Percentiles rank a stretch among this genome's conserved stretches.
phyloP scores from a whole-genome alignment of 192 early-diverging fungal species.

The Powellomyces hirtus region DNA sequence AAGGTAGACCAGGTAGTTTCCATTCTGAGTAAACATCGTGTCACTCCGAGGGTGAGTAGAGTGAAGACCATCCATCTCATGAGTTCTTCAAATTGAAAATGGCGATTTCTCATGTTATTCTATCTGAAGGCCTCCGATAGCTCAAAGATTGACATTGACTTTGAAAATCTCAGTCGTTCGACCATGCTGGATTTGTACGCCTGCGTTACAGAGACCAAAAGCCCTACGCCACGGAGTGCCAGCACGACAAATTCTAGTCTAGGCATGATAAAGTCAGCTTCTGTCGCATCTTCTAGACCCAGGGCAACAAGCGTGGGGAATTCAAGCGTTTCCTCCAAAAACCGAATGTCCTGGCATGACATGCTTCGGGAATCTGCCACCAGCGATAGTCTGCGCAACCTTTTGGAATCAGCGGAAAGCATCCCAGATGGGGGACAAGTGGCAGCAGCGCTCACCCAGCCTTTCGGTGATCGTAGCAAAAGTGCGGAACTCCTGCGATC shows the following conservation, averaged over 20 bases:
- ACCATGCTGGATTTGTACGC: neutral
- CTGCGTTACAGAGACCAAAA: neutral
- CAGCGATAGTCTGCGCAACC: neutral
- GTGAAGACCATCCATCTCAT: no score
- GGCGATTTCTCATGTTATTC: no score
- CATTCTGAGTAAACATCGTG: neutral
- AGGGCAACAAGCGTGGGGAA: no score
- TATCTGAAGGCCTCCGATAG: no score
- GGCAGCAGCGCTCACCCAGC: neutral
- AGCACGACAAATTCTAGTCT: no score
- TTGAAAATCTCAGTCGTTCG: neutral
- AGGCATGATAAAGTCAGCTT: no score
- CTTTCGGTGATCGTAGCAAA: neutral
- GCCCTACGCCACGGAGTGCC: no score
- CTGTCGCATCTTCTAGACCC: no score
- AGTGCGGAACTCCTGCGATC: constrained; percentile 5
- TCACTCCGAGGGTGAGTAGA: neutral
- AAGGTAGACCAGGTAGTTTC: neutral
- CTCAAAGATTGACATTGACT: neutral
- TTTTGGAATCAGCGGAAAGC: neutral
- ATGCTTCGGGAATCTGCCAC: neutral
- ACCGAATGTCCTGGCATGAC: neutral
- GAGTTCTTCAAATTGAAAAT: no score
- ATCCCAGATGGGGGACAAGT: constrained; percentile 16
- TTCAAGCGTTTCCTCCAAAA: no score